These are phyloP conservation scores for Vitellaria paradoxa DNA, from an alignment of 179 eudicot species.

Conservation along the genomic window DNA sequence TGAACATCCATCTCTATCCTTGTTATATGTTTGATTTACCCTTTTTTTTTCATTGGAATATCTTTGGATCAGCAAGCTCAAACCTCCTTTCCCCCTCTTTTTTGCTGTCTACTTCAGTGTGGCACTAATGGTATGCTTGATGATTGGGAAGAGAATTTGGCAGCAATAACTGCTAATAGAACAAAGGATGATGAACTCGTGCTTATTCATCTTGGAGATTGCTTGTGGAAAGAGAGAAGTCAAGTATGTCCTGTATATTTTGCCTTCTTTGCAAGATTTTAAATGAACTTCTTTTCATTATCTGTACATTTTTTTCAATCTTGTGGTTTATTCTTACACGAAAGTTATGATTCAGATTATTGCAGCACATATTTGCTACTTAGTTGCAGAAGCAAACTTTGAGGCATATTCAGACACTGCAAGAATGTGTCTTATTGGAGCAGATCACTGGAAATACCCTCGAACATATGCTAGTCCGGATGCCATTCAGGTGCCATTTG, in stretches of 20 bases:
- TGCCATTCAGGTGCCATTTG: slow-evolving; percentile 81
- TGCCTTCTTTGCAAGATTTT: background rate
- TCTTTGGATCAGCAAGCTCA: slow-evolving; percentile 1
- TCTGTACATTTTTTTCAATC: slow-evolving; percentile 6
- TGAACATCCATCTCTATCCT: background rate
- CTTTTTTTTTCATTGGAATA: background rate
- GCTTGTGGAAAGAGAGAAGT: slow-evolving; percentile 79
- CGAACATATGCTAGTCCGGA: slow-evolving; percentile 91
- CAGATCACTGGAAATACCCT: slow-evolving; percentile 87
- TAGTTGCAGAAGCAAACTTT: slow-evolving; percentile 87
- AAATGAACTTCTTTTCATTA: background rate
- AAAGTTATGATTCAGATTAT: slow-evolving; percentile 48
- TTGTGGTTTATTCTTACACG: slow-evolving; percentile 14
- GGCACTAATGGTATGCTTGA: slow-evolving; percentile 65
- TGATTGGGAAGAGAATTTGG: slow-evolving; percentile 94
- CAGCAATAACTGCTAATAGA: slow-evolving; percentile 85
- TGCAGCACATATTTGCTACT: slow-evolving; percentile 94
- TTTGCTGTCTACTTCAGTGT: slow-evolving; percentile 18
- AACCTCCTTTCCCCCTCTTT: background rate
- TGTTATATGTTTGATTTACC: background rate
- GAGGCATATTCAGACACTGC: slow-evolving; percentile 82
- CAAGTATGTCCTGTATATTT: slow-evolving; percentile 50
- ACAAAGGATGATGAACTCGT: slow-evolving; percentile 94
- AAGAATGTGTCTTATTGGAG: slow-evolving; percentile 90
- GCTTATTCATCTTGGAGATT: slow-evolving; percentile 91